These are phyloP conservation scores for Phialophora chinensis DNA, from an alignment of 2,329 filamentous ascomycete species.

Conservation along the genomic window DNA sequence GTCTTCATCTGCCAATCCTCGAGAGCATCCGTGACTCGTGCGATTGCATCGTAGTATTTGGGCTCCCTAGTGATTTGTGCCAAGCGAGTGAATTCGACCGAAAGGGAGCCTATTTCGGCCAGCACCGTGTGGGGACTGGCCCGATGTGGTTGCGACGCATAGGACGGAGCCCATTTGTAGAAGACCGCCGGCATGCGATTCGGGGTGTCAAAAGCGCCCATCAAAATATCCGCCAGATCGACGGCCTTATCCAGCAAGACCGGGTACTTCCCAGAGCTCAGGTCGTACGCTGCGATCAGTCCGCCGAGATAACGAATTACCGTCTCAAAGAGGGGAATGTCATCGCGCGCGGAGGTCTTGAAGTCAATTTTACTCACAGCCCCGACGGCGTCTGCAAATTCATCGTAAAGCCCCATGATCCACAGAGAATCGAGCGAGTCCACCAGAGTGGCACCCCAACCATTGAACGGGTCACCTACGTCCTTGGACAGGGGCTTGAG, in stretches of 20 bases:
- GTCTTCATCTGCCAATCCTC: conserved; percentile 75
- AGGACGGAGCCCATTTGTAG: conserved; percentile 76
- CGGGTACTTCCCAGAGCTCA: conserved; percentile 71
- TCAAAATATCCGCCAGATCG: conserved; percentile 79
- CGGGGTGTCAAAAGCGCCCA: conserved; percentile 86
- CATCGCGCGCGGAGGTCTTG: conserved; percentile 67
- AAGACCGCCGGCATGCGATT: conserved; percentile 89
- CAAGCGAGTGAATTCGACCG: conserved; percentile 86
- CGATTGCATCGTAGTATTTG: conserved; percentile 89
- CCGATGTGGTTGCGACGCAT: conserved; percentile 60
- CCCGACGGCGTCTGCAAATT: conserved; percentile 78
- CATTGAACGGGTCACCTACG: conserved; percentile 81
- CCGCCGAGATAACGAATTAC: conserved; percentile 91
- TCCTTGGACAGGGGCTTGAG: conserved; percentile 72
- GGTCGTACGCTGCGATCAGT: conserved; percentile 82
- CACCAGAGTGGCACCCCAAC: conserved; percentile 86
- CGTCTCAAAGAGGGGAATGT: conserved; percentile 92
- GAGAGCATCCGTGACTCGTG: conserved; percentile 81
- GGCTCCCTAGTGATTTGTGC: conserved; percentile 81
- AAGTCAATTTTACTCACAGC: conserved; percentile 80
- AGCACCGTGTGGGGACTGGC: conserved; percentile 64
- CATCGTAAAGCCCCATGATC: conserved; percentile 80
- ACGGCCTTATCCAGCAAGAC: conserved; percentile 77
- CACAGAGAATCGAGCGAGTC: conserved; percentile 83
- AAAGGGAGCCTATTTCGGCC: conserved; percentile 77